Evolutionary conservation across 192 early-diverging fungal genomes (phyloP).

Genomic region (Anaeromyces robustus): DNA sequence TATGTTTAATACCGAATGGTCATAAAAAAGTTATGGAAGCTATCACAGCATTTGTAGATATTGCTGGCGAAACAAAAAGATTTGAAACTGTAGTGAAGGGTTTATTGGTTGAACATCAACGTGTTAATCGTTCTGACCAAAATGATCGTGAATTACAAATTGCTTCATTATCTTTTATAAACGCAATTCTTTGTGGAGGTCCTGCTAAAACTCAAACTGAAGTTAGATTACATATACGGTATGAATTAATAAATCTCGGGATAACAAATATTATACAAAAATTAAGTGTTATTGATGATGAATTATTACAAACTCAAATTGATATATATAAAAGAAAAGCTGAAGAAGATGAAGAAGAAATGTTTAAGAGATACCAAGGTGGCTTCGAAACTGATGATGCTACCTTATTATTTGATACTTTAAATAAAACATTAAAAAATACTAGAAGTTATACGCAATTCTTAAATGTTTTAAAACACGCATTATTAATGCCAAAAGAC

Average conservation of each 20-base stretch:
- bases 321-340: constrained; percentile 29
- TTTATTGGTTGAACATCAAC: constrained; percentile 1
- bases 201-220: constrained; percentile 15
- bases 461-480: neutral
- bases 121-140: neutral
- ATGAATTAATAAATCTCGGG: constrained; percentile 29
- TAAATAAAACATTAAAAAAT: neutral
- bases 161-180: constrained; percentile 35
- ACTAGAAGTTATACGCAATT: neutral
- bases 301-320: constrained; percentile 34
- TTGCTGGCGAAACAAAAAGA: constrained; percentile 14
- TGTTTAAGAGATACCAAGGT: constrained; percentile 6
- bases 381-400: neutral
- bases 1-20: constrained; percentile 36
- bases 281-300: constrained; percentile 24
- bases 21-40: constrained; percentile 24
- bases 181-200: constrained; percentile 34
- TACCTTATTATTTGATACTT: neutral
- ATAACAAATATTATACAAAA: constrained; percentile 20
- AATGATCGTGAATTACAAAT: constrained; percentile 9
- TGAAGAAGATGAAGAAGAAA: constrained; percentile 29
- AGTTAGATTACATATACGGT: constrained; percentile 30
- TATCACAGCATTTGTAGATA: constrained; percentile 19
- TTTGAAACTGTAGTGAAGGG: constrained; percentile 23
- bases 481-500: neutral